Evolutionary conservation across 805 yeast genomes (phyloP), one percentile per base, ranked within the genome.

Genomic region (Nakazawaea holstii): DNA sequence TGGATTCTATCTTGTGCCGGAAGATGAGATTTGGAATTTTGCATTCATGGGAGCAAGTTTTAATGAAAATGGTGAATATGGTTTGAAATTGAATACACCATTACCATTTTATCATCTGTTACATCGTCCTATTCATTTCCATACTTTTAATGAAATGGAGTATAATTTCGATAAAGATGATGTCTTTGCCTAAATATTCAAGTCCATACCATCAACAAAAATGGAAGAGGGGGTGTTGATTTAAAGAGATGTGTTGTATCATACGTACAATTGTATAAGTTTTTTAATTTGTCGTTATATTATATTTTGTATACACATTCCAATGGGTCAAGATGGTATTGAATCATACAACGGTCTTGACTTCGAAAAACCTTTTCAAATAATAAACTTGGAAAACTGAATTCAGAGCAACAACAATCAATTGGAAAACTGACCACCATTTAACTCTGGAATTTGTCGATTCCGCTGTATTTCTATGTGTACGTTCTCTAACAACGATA

Each of bases 381-480:
- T 91, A 92, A 69, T 87, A 86, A 53, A 92, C 90, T 70, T 92
- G 99, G 80, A 94, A 94, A 48, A 91, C 57, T 27, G 96, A 87
- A 72, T 90, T 94, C 52, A 76, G 78, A 14, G 84, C 85, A 40
- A 92, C 97, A 48, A 94, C 91, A 45, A 82, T 59, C 53, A 94
- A 73, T 72, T 92, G 99, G 76, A 91, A 85, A 30, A 88, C 75
- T 27, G 96, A 87, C 99, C 99, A 92, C 88, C 95, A 94, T 68
- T 92, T 92, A 55, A 92, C 98, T 60, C 99, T 82, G 47, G 94
- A 84, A 68, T 92, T 92, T 40, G 99, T 92, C 24, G 96, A 87
- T 70, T 92, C 99, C 6, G 99, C 98, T 8, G 99, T 92, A 70
- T 92, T 94, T 79, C 99, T 86, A 67, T 92, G 99, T 13, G 95